Conservation (phyloP, 129 eudicot genomes). For the Helichrysum umbraculigerum region DNA sequence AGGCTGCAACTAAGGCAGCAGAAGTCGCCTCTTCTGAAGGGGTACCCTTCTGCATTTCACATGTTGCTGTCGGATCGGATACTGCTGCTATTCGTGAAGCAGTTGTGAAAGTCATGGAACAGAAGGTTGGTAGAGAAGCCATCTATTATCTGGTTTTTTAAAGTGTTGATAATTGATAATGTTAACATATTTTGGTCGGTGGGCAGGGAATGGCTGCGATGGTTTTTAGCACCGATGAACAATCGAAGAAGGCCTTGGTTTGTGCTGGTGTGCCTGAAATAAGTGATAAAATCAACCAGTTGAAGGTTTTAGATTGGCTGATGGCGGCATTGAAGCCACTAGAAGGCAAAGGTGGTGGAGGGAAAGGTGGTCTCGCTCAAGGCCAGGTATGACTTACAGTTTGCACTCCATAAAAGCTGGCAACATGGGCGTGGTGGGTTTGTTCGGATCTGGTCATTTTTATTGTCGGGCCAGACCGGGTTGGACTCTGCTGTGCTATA, state of each 20-base stretch:
- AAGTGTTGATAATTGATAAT: not conserved
- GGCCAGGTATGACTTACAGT: conserved; percentile 84
- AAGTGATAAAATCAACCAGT: conserved; percentile 53
- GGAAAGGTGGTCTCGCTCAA: conserved; percentile 84
- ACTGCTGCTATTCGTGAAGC: conserved; percentile 88
- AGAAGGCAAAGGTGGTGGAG: conserved; percentile 87
- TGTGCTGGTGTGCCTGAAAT: conserved; percentile 96
- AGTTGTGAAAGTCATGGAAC: conserved; percentile 83
- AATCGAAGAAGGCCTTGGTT: conserved; percentile 66
- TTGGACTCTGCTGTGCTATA: not conserved
- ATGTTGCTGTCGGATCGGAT: conserved; percentile 75
- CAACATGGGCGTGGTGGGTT: not conserved
- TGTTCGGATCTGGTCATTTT: not conserved
- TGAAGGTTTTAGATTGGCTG: conserved; percentile 80
- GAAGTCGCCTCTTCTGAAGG: conserved; percentile 75
- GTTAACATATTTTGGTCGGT: conserved; percentile 10
- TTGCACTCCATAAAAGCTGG: no score
- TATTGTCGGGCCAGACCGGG: not conserved
- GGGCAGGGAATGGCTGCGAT: conserved; percentile 73
- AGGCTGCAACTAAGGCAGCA: conserved; percentile 61
- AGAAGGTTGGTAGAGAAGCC: conserved; percentile 50
- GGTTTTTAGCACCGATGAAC: conserved; percentile 82
- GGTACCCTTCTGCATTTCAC: conserved; percentile 66
- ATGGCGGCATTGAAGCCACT: conserved; percentile 61
- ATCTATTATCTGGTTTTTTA: not conserved